Evolutionary conservation across 192 early-diverging fungal species (phyloP), one percentile per base, ranked within the genome.

Genomic region (Thamnidium elegans): DNA sequence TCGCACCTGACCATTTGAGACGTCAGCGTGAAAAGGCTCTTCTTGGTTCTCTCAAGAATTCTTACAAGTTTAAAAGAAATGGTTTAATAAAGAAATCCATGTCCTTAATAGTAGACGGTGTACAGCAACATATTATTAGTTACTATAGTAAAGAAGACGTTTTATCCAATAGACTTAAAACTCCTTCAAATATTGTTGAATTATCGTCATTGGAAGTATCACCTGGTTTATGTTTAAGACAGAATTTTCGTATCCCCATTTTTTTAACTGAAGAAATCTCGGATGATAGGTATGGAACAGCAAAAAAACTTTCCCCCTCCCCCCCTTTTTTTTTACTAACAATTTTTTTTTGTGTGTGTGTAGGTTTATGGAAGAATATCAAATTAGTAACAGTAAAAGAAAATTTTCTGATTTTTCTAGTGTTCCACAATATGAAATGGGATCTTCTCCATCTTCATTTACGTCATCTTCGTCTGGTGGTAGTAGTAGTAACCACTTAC

Each of bases 51-150:
- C 62, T 82, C 36, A 80, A 78, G 13, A 82, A 78, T 55, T 78
- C 78, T 36, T 85, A 83, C 53, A 65, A 72, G 20, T 85, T 81
- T 44, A 87, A 89, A 60, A 68, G 68, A 39, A 76, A 80, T 55
- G 90, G 90, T 1, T 71, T 92, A 34, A 80, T 90, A n/a, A 92
- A 92, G 56, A 89, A 90, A 62, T 88, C 89, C 26, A 88, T 92
- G 72, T 92, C 90, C 11, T 75, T 92, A 50, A 64, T 83, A 9
- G 83, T 90, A 34, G 77, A 82, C 51, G 83, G 83, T 20, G 81
- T 84, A 34, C 76, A 72, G 9, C 83, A 84, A 47, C 81, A 84
- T 63, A 46, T 84, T 30, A 74, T 84, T 53, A 80, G 78, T 15
- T 84, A 84, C 50, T 84, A 84, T 63, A 73, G 66, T 53, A 82